Base-by-base conservation (phyloP, 805 yeast genomes). In the Zygoascus bituminiphila region DNA sequence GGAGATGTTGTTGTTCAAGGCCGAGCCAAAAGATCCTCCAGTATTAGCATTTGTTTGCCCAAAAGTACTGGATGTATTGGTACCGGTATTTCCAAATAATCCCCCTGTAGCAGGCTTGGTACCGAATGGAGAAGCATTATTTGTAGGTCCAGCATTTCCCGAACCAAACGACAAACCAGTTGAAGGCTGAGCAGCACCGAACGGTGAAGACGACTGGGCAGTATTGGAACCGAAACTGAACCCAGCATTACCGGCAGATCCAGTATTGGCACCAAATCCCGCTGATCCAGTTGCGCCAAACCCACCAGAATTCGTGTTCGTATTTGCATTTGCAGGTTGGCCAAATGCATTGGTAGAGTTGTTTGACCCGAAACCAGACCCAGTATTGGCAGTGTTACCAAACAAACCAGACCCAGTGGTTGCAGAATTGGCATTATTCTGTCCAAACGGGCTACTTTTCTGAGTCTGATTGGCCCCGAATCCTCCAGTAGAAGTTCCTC, bases 41-140 rank as follows among this genome's bases (percentile, higher is more conserved):
- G 37, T 44, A 22, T 36, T 44, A 45, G 43, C 19, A 19, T 19
- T 44, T 5, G 22, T 6, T 15, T 15, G 22, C 14, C 47, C 47
- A 43, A 35, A 43, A 22, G 40, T 10, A 38, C 43, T 17, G 21
- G 38, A n/a, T 12, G 52, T 47, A 14, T 36, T 45, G 26, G 42
- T 40, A 20, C 48, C 48, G n/a, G 46, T 51, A 14, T 46, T 47
- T 26, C 62, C 62, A 46, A 59, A 64, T 26, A 62, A 50, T 3
- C 61, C 58, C 17, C 65, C 61, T 21, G 49, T 37, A 14, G 26
- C 35, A 48, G 52, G 36, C 23, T 53, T 29, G 33, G 42, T 41
- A 15, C 51, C 51, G 21, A 45, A 45, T 14, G 50, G 37, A 23
- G 46, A 23, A 20, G 41, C 48, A 22, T 47, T 43, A 37, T 24